Percentiles rank a stretch among this genome's conserved stretches.
These are phyloP conservation scores for Teunomyces kruisii DNA, from an alignment of 805 yeast genomes.

Conservation along the genomic window DNA sequence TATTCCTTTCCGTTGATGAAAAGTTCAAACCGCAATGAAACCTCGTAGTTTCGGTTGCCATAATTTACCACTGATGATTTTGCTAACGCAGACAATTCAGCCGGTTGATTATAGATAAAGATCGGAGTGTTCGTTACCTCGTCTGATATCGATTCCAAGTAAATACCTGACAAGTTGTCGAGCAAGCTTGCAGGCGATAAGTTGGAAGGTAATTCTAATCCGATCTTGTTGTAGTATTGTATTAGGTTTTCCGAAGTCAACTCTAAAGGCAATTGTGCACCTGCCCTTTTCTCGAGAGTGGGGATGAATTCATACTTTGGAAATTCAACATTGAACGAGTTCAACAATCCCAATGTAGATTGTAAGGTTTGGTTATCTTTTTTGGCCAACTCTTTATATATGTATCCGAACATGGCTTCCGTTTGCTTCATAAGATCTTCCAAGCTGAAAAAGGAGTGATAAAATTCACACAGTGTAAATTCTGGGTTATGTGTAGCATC, in stretches of 20 bases:
- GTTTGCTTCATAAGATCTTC: constrained; percentile 66
- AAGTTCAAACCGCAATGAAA: constrained; percentile 78
- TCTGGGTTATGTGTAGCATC: constrained; percentile 95
- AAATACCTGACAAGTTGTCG: constrained; percentile 60
- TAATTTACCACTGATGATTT: constrained; percentile 50
- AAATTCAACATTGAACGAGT: constrained; percentile 10
- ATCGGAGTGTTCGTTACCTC: constrained; percentile 50
- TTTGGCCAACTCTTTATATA: constrained; percentile 33
- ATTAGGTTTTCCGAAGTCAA: constrained; percentile 42
- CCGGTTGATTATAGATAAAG: constrained; percentile 80
- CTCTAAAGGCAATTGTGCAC: constrained; percentile 46
- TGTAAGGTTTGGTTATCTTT: constrained; percentile 1
- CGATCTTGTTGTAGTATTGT: constrained; percentile 37
- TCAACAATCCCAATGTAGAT: constrained; percentile 21
- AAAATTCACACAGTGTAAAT: constrained; percentile 87
- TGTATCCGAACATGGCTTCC: constrained; percentile 50
- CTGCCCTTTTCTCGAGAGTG: constrained; percentile 56
- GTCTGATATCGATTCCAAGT: constrained; percentile 62
- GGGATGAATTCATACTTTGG: constrained; percentile 63
- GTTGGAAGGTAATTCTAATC: constrained; percentile 20
- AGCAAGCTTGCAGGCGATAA: constrained; percentile 59
- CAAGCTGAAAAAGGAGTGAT: constrained; percentile 67
- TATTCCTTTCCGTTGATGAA: constrained; percentile 79
- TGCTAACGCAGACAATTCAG: constrained; percentile 82
- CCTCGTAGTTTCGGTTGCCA: constrained; percentile 28